Evolutionary conservation across 768 basidiomycete species (phyloP), one percentile per base, ranked within the genome.

Genomic region (Russula abietina): DNA sequence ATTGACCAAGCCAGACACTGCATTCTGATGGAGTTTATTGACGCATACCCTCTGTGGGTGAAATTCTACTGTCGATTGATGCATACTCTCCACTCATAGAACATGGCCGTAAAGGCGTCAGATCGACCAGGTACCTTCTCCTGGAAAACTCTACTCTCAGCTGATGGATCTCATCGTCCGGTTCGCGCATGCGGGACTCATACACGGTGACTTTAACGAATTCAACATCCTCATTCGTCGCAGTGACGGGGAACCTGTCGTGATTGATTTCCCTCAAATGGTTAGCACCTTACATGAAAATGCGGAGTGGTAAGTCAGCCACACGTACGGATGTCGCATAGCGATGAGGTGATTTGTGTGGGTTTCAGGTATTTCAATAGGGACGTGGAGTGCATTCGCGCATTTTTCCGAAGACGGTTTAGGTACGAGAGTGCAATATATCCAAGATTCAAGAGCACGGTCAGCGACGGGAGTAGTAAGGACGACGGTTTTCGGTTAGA

Each of bases 191-290:
- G 85, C 89, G 17, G 97, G 97, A 6, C 82, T 99, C n/a, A 98
- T 99, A 56, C 97, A 99, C 70, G 95, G 97, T 46, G 97, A 99
- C 70, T 99, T 91, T 76, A 99, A 99, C 76, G 97, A 99, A 72
- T 99, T 98, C 79, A 98, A 99, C 74, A 94, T 99, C 67, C 85
- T 99, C 65, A 93, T 99, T 69, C 83, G 83, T 41, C 83, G 90
- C 51, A 86, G 87, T 57, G 78, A 75, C 50, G 82, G 82, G 12
- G 86, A 92, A 69, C 91, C 95, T 8, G 75, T 98, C 57, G 85
- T 99, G 48, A 99, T 99, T 69, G 97, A 99, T 77, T 99, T 99
- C 73, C 97, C 97, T 9, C 97, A 99, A 77, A 98, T 98, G 96
- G 93, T 98, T 74, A 93, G 90, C 79, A 95, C 91, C 30, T 90